A percentile compares a stretch with the other conserved stretches of the same genome.
These are phyloP conservation scores for Pharus latifolius DNA, from an alignment of 176 grass and related monocot species.

Conservation along the genomic window DNA sequence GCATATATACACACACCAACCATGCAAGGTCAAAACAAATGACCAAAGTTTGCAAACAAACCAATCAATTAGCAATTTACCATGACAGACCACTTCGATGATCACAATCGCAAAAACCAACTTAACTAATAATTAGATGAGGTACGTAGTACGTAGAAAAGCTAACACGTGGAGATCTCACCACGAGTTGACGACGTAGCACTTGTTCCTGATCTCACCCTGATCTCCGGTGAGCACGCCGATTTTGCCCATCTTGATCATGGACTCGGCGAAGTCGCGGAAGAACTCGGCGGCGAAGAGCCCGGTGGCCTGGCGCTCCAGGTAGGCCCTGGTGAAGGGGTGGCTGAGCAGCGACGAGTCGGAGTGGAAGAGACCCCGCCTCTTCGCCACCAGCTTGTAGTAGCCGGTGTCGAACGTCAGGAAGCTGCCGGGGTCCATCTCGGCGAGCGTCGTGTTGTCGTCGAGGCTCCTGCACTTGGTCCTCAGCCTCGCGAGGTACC, in stretches of 20 bases:
- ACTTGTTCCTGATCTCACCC: conserved; percentile 66
- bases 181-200: conserved; percentile 34
- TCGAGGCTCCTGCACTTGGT: conserved; percentile 38
- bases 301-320: conserved; percentile 38
- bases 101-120: no score
- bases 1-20: no score
- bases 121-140: no score
- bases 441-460: conserved; percentile 50
- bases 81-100: no score
- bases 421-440: conserved; percentile 90
- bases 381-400: conserved; percentile 45
- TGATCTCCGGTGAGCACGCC: conserved; percentile 36
- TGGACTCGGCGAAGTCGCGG: conserved; percentile 43
- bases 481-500: conserved; percentile 28
- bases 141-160: no score
- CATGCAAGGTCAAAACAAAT: neutral
- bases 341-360: conserved; percentile 53
- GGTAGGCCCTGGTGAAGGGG: conserved; percentile 41
- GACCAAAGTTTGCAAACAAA: neutral
- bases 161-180: neutral
- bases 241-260: conserved; percentile 49
- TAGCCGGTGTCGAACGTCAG: conserved; percentile 72
- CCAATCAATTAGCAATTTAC: no score
- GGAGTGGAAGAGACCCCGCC: conserved; percentile 53
- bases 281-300: conserved; percentile 38